These are phyloP conservation scores for Singerocomus rubriflavus DNA, from an alignment of 1,284 basidiomycete species.

Conservation along the genomic window DNA sequence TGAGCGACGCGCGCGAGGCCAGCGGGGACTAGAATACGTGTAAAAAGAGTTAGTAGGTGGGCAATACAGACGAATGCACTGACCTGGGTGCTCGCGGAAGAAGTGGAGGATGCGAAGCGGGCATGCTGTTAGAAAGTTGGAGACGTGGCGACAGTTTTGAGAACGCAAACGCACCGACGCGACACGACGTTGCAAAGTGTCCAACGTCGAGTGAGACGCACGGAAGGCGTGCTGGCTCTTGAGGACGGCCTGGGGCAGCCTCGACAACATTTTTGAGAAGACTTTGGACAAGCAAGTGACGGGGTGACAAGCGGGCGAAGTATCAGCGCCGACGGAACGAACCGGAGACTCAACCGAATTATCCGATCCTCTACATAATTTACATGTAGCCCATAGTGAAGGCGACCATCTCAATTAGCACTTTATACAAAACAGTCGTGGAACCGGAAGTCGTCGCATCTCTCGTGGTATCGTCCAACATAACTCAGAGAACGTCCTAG, in stretches of 20 bases:
- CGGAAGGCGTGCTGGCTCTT: constrained; percentile 35
- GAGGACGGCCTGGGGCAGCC: constrained; percentile 67
- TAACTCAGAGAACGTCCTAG: constrained; percentile 29
- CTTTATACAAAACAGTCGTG: constrained; percentile 20
- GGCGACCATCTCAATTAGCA: constrained; percentile 10
- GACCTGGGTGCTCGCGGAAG: constrained; percentile 61
- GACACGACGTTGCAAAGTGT: constrained; percentile 41
- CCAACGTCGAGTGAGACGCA: constrained; percentile 39
- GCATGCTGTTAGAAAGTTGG: constrained; percentile 41
- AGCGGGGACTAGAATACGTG: constrained; percentile 45
- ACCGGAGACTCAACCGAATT: constrained; percentile 28
- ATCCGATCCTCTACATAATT: constrained; percentile 32
- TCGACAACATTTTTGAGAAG: constrained; percentile 69
- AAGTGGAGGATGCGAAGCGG: constrained; percentile 65
- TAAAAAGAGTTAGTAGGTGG: background rate
- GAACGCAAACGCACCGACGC: constrained; percentile 39
- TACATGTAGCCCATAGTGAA: constrained; percentile 26
- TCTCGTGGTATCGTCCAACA: constrained; percentile 21
- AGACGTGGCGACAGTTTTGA: background rate
- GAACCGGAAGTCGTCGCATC: constrained; percentile 7
- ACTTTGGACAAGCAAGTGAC: constrained; percentile 36
- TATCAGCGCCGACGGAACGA: constrained; percentile 28
- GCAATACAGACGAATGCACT: constrained; percentile 17
- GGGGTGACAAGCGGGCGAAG: constrained; percentile 22
- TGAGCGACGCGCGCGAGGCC: constrained; percentile 76